Percentiles rank a stretch among this genome's conserved stretches.
phyloP scores from a whole-genome alignment of 108 stramenopile genomes.

The Nitzschia putrida region DNA sequence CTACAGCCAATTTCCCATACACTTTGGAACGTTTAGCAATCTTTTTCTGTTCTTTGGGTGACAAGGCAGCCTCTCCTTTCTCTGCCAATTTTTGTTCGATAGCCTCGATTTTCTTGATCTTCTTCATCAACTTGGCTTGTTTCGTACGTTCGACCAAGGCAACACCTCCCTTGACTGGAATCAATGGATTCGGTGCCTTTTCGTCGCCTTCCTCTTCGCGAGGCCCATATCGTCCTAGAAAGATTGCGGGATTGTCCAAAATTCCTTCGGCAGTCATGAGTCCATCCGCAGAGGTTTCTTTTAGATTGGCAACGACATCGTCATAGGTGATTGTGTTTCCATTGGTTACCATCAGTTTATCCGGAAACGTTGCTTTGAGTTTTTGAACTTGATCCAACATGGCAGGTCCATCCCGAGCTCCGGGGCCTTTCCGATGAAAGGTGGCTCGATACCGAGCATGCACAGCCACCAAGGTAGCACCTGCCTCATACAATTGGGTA shows the following conservation, averaged over 20 bases:
- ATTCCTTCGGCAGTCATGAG: slow-evolving; percentile 94
- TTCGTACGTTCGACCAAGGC: slow-evolving; percentile 17
- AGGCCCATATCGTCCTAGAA: slow-evolving; percentile 53
- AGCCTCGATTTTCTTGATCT: slow-evolving; percentile 59
- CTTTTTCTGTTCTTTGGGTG: slow-evolving; percentile 47
- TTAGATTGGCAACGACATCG: slow-evolving; percentile 70
- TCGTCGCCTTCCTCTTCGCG: slow-evolving; percentile 5
- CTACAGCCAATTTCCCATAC: slow-evolving; percentile 28
- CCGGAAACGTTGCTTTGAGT: slow-evolving; percentile 25
- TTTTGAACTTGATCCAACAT: slow-evolving; percentile 78
- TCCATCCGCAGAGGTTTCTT: slow-evolving; percentile 78
- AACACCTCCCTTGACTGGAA: slow-evolving; percentile 24
- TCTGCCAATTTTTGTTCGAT: slow-evolving; percentile 48
- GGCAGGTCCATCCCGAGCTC: slow-evolving; percentile 91
- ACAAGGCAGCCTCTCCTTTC: neutral
- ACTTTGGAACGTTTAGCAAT: slow-evolving; percentile 42
- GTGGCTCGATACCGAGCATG: slow-evolving; percentile 87
- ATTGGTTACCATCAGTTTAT: slow-evolving; percentile 73
- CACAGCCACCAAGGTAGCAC: slow-evolving; percentile 87
- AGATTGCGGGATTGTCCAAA: slow-evolving; percentile 90
- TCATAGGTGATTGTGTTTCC: slow-evolving; percentile 87
- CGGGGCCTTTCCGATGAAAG: slow-evolving; percentile 79
- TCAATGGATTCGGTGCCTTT: neutral
- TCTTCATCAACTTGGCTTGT: slow-evolving; percentile 55
- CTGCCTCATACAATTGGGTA: slow-evolving; percentile 75